Percentiles rank a stretch among this genome's conserved stretches.
These are phyloP conservation scores for Flaveria sonorensis DNA, from an alignment of 129 eudicot species.

Conservation along the genomic window DNA sequence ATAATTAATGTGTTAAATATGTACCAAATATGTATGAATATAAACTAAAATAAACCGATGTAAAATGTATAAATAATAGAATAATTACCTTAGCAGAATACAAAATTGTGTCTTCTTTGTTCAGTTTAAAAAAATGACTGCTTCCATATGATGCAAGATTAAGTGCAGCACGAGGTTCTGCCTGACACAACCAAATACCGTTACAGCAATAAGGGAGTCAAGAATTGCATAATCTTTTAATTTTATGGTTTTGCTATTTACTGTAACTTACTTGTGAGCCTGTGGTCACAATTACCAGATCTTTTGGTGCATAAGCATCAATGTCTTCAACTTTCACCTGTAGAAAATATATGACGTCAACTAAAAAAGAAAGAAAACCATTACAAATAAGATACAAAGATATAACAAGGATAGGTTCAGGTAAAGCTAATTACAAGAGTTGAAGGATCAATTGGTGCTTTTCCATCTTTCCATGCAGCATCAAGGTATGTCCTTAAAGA, in stretches of 20 bases:
- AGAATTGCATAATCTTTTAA: neutral
- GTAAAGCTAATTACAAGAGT: conserved; percentile 66
- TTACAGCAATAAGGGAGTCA: conserved; percentile 17
- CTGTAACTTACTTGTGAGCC: conserved; percentile 85
- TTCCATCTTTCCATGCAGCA: conserved; percentile 99
- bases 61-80: neutral
- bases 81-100: conserved; percentile 93
- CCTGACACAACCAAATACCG: conserved; percentile 68
- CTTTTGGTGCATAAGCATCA: conserved; percentile 92
- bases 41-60: neutral
- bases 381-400: neutral
- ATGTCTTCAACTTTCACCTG: conserved; percentile 98
- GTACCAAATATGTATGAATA: neutral
- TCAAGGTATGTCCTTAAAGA: conserved; percentile 93
- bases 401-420: conserved; percentile 10
- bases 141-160: conserved; percentile 97
- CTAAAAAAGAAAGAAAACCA: conserved; percentile 14
- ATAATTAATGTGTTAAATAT: neutral
- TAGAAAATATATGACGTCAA: conserved; percentile 2
- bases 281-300: conserved; percentile 91
- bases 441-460: conserved; percentile 97
- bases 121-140: conserved; percentile 91
- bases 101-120: conserved; percentile 85
- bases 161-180: conserved; percentile 99
- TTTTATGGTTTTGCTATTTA: neutral